These are phyloP conservation scores for Umbelopsis ramanniana DNA, from an alignment of 192 early-diverging fungal genomes.

Conservation along the genomic window DNA sequence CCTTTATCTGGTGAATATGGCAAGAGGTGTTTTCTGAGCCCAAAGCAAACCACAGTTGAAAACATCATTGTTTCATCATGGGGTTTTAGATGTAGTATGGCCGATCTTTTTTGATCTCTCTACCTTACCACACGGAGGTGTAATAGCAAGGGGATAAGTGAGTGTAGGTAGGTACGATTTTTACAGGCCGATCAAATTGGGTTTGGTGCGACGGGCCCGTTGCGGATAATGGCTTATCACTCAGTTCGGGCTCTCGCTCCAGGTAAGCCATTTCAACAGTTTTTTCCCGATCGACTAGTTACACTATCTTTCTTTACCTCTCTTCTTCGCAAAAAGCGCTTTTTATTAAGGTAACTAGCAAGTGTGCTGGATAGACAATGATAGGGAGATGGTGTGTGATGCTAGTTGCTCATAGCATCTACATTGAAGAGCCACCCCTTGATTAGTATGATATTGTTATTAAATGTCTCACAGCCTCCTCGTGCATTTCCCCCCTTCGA, in stretches of 20 bases:
- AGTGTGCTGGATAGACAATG: neutral
- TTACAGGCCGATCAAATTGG: neutral
- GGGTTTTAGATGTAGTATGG: no score
- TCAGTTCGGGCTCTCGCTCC: neutral
- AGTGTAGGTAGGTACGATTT: neutral
- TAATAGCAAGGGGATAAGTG: no score
- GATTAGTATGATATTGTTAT: neutral
- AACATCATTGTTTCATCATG: no score
- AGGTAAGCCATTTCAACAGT: neutral
- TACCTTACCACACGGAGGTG: no score
- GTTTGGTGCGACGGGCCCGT: constrained; percentile 10
- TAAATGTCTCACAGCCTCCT: constrained; percentile 20
- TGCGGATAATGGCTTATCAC: neutral
- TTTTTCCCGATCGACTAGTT: neutral
- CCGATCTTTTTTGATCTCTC: no score
- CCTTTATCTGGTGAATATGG: neutral
- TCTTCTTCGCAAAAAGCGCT: neutral
- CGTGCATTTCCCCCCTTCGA: constrained; percentile 15
- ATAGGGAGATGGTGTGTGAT: no score
- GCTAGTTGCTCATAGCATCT: neutral
- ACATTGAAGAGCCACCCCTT: neutral
- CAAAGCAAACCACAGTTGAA: no score
- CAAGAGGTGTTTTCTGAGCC: no score
- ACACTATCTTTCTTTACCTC: neutral
- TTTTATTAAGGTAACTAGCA: neutral